These are phyloP conservation scores for Suillus alpinus DNA, from an alignment of 768 basidiomycete species.

Conservation along the genomic window DNA sequence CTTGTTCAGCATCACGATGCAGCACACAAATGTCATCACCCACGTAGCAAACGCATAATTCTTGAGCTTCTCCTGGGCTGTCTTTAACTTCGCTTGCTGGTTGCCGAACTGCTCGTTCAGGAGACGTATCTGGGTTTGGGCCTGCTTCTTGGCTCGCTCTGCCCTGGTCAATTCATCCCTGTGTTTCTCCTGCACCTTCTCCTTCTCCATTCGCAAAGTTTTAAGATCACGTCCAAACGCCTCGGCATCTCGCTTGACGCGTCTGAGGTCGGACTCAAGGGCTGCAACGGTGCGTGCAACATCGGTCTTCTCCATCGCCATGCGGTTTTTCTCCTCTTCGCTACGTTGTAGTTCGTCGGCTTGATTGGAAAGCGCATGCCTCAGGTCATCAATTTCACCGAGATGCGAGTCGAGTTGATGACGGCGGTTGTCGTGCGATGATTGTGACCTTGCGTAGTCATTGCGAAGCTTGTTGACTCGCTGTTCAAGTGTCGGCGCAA, in stretches of 20 bases:
- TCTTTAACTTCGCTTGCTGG: constrained; percentile 40
- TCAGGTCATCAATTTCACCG: constrained; percentile 75
- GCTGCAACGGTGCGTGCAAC: constrained; percentile 63
- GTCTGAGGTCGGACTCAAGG: constrained; percentile 71
- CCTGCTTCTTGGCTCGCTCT: constrained; percentile 68
- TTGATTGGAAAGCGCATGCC: constrained; percentile 58
- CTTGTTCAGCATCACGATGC: constrained; percentile 1
- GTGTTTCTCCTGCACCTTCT: constrained; percentile 52
- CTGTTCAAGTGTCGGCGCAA: constrained; percentile 27
- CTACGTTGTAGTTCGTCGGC: constrained; percentile 60
- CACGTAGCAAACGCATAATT: constrained; percentile 62
- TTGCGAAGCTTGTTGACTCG: constrained; percentile 60
- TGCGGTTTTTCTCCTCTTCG: constrained; percentile 62
- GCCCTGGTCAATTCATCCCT: constrained; percentile 53
- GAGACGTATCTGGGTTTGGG: constrained; percentile 60
- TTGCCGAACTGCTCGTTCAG: constrained; percentile 64
- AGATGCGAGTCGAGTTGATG: constrained; percentile 72
- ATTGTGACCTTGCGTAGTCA: constrained; percentile 58
- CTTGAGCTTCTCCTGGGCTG: constrained; percentile 45
- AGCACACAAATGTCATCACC: constrained; percentile 23
- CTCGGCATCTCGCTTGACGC: constrained; percentile 75
- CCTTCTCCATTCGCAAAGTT: constrained; percentile 62
- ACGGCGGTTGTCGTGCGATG: constrained; percentile 67
- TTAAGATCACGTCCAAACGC: constrained; percentile 77
- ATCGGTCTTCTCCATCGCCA: constrained; percentile 60